Evolutionary conservation across 805 yeast genomes (phyloP), one percentile per base, ranked within the genome.

Genomic region (Monosporozyma yasuniensis): DNA sequence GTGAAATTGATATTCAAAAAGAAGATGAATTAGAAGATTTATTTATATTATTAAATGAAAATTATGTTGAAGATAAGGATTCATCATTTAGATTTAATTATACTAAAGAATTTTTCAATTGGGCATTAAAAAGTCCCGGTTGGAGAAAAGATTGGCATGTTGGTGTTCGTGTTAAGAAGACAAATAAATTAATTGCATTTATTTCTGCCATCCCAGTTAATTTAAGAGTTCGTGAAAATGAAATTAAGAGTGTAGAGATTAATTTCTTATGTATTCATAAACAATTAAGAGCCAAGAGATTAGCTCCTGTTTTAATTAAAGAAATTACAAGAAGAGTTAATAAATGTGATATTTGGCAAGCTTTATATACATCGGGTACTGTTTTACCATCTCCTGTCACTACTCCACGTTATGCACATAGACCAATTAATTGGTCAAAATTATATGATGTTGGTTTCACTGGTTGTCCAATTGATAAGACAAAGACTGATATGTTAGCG

Each of bases 41-140:
- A 8, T 84, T 87, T 67, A 76, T 80, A 27, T 72, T 93, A 49
- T 73, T 93, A 50, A 85, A 87, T 66, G 93, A 86, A 51, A 87
- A 93, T 69, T 93, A 93, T 63, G 96, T 93, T 18, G 99, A 93
- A 68, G 99, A 93, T 66, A 81, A 81, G 48, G 96, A 90, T 62
- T 90, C 93, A 42, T 80, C 88, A 1, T 89, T 93, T 72, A 77
- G 99, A 62, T 91, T 93, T 73, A 87, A 87, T 57, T 93, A 93
- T 68, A 77, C 89, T 0, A 78, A 81, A 28, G 83, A 79, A 28
- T 91, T 93, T 61, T 78, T 93, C 64, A 77, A 82, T 58, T 93
- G 98, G 98, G 96, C 96, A 0, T 73, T 93, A 58, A 84, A 84
- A 55, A 87, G 96, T 2, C 99, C 99, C 0, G 98, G 97, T 16